Base-by-base conservation (phyloP, 73 alveolate species). In the Diophrys appendiculata region DNA sequence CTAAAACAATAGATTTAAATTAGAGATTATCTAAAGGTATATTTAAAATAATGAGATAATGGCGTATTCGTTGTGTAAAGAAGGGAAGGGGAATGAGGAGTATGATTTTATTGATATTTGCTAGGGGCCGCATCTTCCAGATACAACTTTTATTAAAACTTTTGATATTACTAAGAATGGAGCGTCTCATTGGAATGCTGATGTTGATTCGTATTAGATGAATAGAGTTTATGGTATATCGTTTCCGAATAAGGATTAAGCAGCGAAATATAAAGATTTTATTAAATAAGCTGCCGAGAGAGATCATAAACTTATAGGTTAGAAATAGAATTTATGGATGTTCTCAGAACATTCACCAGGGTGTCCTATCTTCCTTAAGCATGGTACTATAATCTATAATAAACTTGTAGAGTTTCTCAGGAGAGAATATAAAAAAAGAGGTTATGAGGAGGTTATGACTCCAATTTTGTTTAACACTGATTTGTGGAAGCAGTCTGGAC, bases 71-170 rank as follows among this genome's bases (percentile, higher is more conserved):
- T n/a, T n/a, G n/a, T n/a, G n/a, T n/a, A n/a, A n/a, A n/a, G n/a
- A n/a, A 81, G 96, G 99, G 65, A 93, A 99, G 69, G 98, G 97
- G 60, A 97, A 97, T 87, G 87, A 92, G 69, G 93, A 99, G 65
- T 99, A 99, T 0, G 94, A 90, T 68, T 92, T 98, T 79, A 92
- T 98, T 34, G 99, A 98, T 87, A 87, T 98, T 55, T 98, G 99
- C 75, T 92, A 96, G 25, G 99, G 99, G 22, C 99, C 99, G 18
- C 99, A 98, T 86, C 52, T 98, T 32, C 99, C 99, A 32, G 85
- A 93, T 88, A 94, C 99, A 69, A 96, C 96, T 65, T 75, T 83
- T 72, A 97, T 96, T 77, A 97, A 96, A 93, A 99, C 99, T 34
- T 92, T 97, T 65, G 54, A 82, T 80, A 89, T 97, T 13, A 91